Conservation (phyloP, 306 rosid species). For the Fragaria iinumae region DNA sequence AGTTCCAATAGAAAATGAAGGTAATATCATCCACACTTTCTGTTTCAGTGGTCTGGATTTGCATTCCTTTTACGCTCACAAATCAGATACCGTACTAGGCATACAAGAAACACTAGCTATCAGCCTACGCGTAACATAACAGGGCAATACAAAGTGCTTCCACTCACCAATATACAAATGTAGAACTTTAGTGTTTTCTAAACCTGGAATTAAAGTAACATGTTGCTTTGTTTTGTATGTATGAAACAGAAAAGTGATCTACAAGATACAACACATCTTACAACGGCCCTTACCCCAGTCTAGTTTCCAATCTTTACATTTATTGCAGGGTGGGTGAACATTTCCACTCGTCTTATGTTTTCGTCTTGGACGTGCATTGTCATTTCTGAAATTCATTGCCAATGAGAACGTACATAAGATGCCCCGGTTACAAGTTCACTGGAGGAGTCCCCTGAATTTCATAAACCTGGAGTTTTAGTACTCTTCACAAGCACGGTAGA, state of each 20-base stretch:
- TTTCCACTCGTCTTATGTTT: neutral
- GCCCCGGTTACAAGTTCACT: conserved; percentile 65
- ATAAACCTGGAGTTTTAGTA: conserved; percentile 16
- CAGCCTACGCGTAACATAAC: conserved; percentile 6
- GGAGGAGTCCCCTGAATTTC: conserved; percentile 77
- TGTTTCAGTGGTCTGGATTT: conserved; percentile 1
- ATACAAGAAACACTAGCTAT: neutral
- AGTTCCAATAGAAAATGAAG: neutral
- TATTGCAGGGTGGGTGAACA: neutral
- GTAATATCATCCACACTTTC: neutral
- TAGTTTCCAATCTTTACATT: conserved; percentile 2
- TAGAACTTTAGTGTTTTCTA: conserved; percentile 4
- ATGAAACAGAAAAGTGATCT: neutral
- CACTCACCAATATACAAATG: conserved; percentile 6
- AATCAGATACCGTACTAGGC: neutral
- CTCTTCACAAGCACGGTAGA: conserved; percentile 16
- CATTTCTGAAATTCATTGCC: conserved; percentile 1
- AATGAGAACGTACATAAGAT: neutral
- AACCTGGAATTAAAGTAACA: neutral
- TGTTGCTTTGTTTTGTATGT: neutral
- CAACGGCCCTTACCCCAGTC: conserved; percentile 22
- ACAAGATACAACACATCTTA: conserved; percentile 3
- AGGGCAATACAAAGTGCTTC: neutral
- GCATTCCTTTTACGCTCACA: neutral
- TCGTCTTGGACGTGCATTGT: conserved; percentile 11